phyloP scores from a whole-genome alignment of 2,329 filamentous ascomycete genomes.

The Apiospora koreana region DNA sequence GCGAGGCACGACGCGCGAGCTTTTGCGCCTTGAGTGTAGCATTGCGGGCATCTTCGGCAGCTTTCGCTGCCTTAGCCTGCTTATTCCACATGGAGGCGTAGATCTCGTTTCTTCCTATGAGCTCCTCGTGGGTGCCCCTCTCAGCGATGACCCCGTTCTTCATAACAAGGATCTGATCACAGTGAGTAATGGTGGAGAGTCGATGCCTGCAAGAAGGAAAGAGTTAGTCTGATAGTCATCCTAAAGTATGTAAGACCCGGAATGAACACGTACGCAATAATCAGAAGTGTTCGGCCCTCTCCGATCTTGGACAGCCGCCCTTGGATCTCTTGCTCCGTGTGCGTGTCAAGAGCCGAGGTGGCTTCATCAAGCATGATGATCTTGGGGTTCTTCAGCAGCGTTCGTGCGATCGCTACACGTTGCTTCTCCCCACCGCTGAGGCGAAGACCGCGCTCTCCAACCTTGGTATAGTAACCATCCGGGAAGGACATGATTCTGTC shows the following conservation, averaged over 20 bases:
- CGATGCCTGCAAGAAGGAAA: conserved; percentile 58
- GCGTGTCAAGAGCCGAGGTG: conserved; percentile 86
- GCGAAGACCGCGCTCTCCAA: conserved; percentile 84
- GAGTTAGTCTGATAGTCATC: neutral
- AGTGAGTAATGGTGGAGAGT: conserved; percentile 81
- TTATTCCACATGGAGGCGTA: conserved; percentile 90
- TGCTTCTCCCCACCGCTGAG: conserved; percentile 93
- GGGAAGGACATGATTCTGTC: conserved; percentile 89
- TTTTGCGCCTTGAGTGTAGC: conserved; percentile 9
- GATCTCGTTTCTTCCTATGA: conserved; percentile 68
- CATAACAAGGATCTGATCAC: conserved; percentile 81
- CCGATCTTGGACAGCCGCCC: conserved; percentile 80
- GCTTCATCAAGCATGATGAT: conserved; percentile 95
- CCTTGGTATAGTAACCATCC: conserved; percentile 84
- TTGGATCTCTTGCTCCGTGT: conserved; percentile 93
- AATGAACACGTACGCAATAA: conserved; percentile 77
- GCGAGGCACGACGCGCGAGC: neutral
- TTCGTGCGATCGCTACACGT: conserved; percentile 88
- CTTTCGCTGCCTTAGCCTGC: conserved; percentile 77
- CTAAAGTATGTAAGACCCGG: neutral
- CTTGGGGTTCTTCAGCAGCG: conserved; percentile 86
- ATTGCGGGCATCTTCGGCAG: conserved; percentile 29
- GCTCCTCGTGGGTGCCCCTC: conserved; percentile 75
- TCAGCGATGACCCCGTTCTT: conserved; percentile 77
- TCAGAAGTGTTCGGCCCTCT: conserved; percentile 84